Percentiles rank a stretch among this genome's conserved stretches.
These are phyloP conservation scores for Pichia scutulata DNA, from an alignment of 805 yeast genomes.

Conservation along the genomic window DNA sequence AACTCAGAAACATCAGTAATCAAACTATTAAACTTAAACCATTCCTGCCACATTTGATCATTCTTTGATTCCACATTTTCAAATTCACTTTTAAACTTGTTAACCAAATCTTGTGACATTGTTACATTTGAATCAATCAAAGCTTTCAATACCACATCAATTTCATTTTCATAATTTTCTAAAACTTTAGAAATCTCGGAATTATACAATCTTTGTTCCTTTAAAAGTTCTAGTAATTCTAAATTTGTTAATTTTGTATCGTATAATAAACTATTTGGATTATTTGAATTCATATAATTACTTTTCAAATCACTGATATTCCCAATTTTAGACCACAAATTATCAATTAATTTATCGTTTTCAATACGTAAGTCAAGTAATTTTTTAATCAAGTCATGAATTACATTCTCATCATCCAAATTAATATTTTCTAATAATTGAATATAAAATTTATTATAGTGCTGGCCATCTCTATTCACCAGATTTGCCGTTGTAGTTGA, in stretches of 20 bases:
- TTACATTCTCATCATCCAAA: conserved; percentile 15
- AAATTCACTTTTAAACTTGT: neutral
- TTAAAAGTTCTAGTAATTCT: neutral
- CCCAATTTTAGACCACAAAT: conserved; percentile 23
- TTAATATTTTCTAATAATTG: conserved; percentile 9
- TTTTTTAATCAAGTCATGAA: conserved; percentile 20
- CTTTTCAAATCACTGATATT: neutral
- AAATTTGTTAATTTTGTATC: neutral
- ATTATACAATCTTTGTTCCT: conserved; percentile 1
- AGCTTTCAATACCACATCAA: neutral
- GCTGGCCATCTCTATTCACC: neutral
- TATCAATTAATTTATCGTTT: conserved; percentile 18
- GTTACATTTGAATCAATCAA: neutral
- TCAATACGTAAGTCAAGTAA: conserved; percentile 14
- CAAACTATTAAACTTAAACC: neutral
- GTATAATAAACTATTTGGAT: conserved; percentile 1
- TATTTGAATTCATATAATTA: neutral
- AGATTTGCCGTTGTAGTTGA: neutral
- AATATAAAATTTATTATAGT: neutral
- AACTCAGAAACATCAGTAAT: neutral
- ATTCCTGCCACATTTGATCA: conserved; percentile 5
- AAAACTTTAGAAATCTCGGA: neutral
- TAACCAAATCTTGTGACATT: neutral
- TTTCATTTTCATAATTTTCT: neutral
- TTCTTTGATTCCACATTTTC: neutral